These are phyloP conservation scores for Ambrosiella xylebori DNA, from an alignment of 2,329 filamentous ascomycete species.

Conservation along the genomic window DNA sequence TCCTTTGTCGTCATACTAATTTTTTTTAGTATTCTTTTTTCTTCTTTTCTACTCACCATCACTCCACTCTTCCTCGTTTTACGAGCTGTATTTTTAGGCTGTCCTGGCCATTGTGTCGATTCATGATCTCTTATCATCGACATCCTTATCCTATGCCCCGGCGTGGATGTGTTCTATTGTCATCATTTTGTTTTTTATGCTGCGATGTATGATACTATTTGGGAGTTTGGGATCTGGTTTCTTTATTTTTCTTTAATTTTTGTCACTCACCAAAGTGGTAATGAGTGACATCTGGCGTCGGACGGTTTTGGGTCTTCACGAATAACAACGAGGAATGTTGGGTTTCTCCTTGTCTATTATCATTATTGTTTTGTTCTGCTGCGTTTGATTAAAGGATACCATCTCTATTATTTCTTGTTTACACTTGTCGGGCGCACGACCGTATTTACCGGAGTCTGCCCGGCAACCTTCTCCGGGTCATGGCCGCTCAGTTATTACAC, in stretches of 20 bases:
- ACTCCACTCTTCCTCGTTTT: slow-evolving; percentile 2
- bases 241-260: no score
- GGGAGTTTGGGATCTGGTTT: no score
- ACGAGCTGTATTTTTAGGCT: slow-evolving; percentile 2
- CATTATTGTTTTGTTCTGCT: background rate
- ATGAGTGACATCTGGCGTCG: no score
- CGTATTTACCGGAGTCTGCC: background rate
- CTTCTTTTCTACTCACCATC: background rate
- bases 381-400: background rate
- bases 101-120: no score
- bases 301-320: no score
- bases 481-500: background rate
- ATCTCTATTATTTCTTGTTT: background rate
- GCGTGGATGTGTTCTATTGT: background rate
- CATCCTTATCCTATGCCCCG: background rate
- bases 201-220: background rate
- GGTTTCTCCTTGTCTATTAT: background rate
- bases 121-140: background rate
- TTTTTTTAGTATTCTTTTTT: slow-evolving; percentile 9
- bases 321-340: no score
- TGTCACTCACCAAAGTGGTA: no score
- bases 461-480: background rate
- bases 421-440: background rate
- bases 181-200: background rate
- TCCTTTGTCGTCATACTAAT: slow-evolving; percentile 4